Evolutionary conservation across 2,329 filamentous ascomycete genomes (phyloP).

Genomic region (Colletotrichum nymphaeae): DNA sequence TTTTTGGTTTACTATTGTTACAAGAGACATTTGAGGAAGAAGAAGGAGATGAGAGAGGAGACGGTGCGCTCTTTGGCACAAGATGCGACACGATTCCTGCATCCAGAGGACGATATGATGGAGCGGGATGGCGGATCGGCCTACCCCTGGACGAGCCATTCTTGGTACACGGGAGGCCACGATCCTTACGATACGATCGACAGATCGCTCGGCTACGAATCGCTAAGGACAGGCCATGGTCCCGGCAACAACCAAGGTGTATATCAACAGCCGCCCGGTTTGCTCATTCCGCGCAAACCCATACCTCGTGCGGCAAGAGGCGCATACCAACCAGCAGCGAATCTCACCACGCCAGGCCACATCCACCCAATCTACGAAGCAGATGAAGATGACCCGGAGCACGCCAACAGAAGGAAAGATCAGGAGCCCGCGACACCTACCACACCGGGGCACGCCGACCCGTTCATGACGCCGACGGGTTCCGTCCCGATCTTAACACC

Average conservation of each 20-base stretch:
- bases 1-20: slow-evolving; percentile 61
- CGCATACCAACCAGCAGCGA: slow-evolving; percentile 36
- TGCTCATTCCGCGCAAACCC: slow-evolving; percentile 48
- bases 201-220: slow-evolving; percentile 63
- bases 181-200: slow-evolving; percentile 54
- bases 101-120: slow-evolving; percentile 57
- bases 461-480: slow-evolving; percentile 59
- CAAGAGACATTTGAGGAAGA: slow-evolving; percentile 50
- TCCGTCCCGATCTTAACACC: slow-evolving; percentile 41
- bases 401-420: slow-evolving; percentile 38
- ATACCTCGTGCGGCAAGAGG: slow-evolving; percentile 39
- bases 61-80: slow-evolving; percentile 61
- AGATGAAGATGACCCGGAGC: slow-evolving; percentile 61
- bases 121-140: slow-evolving; percentile 50
- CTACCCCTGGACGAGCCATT: slow-evolving; percentile 45
- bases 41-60: slow-evolving; percentile 52
- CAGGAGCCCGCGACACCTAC: slow-evolving; percentile 46
- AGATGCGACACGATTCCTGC: slow-evolving; percentile 58
- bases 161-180: slow-evolving; percentile 59
- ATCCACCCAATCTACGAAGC: slow-evolving; percentile 71
- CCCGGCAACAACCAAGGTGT: slow-evolving; percentile 38
- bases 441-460: slow-evolving; percentile 56
- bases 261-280: slow-evolving; percentile 35
- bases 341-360: slow-evolving; percentile 44
- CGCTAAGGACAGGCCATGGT: slow-evolving; percentile 50